Base-by-base conservation (phyloP, 306 rosid genomes). In the Spatholobus suberectus region DNA sequence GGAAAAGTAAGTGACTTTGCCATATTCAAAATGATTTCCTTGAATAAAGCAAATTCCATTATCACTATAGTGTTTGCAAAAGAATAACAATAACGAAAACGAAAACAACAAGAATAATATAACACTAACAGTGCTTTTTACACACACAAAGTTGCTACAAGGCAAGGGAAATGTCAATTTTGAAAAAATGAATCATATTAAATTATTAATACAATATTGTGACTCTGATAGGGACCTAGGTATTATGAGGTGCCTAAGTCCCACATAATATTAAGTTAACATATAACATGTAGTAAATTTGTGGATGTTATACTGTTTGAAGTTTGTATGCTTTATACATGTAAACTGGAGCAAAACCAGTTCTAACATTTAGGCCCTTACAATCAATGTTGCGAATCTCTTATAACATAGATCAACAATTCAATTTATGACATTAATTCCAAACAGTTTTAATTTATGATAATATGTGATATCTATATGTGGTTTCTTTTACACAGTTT, bases 1-100 rank as follows among this genome's bases (percentile, higher is more conserved):
- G 99, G 99, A 89, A 93, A 95, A 21, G 89, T 70, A 62, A 89
- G 89, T n/a, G 90, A 88, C 88, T 93, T 93, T 68, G 97, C 93
- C 86, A 77, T 78, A 86, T 85, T 91, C 94, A 95, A 82, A 83
- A 95, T 79, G 82, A 77, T 58, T 78, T 89, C 93, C 99, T 95
- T 61, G 72, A 90, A 83, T 24, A 84, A 70, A 75, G 79, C 43
- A 85, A 73, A 79, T 54, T 46, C 80, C 29, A 34, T 57, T 35
- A 69, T 83, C 40, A 51, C 49, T 21, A 10, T 44, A 62, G 70
- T 54, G 68, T 62, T 52, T 26, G 57, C 46, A 68, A 81, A 72
- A 73, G 82, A 72, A 77, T 38, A 87, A 79, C 43, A 57, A 40
- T 37, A 72, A 41, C 58, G 34, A 55, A 1, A 59, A 59, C 5